These are phyloP conservation scores for Cenchrus purpureus DNA, from an alignment of 176 grass and related monocot species.

Conservation along the genomic window DNA sequence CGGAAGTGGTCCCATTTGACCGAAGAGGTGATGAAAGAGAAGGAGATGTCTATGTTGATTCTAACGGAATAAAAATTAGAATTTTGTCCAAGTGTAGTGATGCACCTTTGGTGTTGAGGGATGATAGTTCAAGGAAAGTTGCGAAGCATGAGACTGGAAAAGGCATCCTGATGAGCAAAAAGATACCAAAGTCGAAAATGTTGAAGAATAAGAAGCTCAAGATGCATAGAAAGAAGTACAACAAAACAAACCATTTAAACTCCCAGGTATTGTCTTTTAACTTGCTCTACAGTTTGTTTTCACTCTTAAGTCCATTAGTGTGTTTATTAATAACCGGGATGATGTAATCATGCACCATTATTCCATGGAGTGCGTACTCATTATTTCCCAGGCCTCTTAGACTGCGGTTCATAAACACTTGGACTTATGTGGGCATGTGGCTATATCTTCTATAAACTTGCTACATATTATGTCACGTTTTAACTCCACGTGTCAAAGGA, in stretches of 20 bases:
- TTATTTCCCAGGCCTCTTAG: constrained; percentile 13
- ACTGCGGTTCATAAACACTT: constrained; percentile 15
- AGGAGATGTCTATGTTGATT: constrained; percentile 88
- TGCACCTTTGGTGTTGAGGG: constrained; percentile 37
- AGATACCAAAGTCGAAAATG: constrained; percentile 40
- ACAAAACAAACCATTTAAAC: constrained; percentile 57
- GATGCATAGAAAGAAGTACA: constrained; percentile 63
- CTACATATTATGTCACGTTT: constrained; percentile 1
- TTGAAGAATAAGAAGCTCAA: constrained; percentile 71
- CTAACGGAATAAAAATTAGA: constrained; percentile 87
- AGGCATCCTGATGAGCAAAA: constrained; percentile 43
- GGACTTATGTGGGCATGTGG: background rate
- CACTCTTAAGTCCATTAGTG: constrained; percentile 18
- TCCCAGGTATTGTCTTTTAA: constrained; percentile 54
- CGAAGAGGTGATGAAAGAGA: constrained; percentile 57
- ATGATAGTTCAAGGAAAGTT: constrained; percentile 53
- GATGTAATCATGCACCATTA: constrained; percentile 35
- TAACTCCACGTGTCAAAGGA: background rate
- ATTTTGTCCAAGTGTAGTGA: constrained; percentile 73
- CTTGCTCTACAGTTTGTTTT: constrained; percentile 19
- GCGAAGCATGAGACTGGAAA: constrained; percentile 55
- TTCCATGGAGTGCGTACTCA: constrained; percentile 32
- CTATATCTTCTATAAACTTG: constrained; percentile 26
- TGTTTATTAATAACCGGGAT: constrained; percentile 16
- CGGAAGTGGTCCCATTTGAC: constrained; percentile 40